A percentile compares a stretch with the other conserved stretches of the same genome.
Evolutionary conservation across 1,284 basidiomycete genomes (phyloP).

Genomic region (Ustilago lituana): DNA sequence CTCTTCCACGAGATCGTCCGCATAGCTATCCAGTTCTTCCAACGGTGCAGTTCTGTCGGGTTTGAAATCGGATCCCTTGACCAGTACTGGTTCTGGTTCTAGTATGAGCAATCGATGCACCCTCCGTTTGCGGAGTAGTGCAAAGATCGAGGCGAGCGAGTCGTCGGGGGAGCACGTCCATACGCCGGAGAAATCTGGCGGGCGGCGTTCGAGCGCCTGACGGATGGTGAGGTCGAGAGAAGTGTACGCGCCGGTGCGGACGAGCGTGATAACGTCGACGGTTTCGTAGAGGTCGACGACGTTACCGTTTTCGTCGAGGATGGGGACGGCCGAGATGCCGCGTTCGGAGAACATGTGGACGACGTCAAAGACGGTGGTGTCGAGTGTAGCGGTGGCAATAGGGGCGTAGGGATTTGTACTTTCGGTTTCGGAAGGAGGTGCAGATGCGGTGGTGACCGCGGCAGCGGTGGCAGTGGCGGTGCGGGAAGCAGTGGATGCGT

Average conservation of each 20-base stretch:
- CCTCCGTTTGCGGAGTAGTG: slow-evolving; percentile 88
- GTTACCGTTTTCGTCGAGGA: slow-evolving; percentile 89
- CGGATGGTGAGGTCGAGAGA: slow-evolving; percentile 93
- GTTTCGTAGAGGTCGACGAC: slow-evolving; percentile 98
- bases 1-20: slow-evolving; percentile 29
- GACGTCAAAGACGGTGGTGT: slow-evolving; percentile 95
- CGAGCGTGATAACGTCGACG: slow-evolving; percentile 87
- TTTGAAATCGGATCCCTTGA: background rate
- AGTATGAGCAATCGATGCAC: slow-evolving; percentile 79
- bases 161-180: slow-evolving; percentile 94
- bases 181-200: slow-evolving; percentile 91
- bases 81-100: slow-evolving; percentile 36
- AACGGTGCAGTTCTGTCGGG: slow-evolving; percentile 18
- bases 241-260: slow-evolving; percentile 92
- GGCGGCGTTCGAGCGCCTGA: slow-evolving; percentile 87
- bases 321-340: slow-evolving; percentile 95
- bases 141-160: slow-evolving; percentile 89
- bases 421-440: background rate
- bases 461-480: background rate
- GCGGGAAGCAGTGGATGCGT: slow-evolving; percentile 7
- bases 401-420: slow-evolving; percentile 76
- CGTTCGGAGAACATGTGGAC: slow-evolving; percentile 98
- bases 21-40: slow-evolving; percentile 38
- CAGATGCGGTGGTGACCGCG: too few species aligned
- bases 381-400: slow-evolving; percentile 88